A percentile compares a stretch with the other conserved stretches of the same genome.
Conservation (phyloP, 768 basidiomycete species). For the Trametes sanguinea region DNA sequence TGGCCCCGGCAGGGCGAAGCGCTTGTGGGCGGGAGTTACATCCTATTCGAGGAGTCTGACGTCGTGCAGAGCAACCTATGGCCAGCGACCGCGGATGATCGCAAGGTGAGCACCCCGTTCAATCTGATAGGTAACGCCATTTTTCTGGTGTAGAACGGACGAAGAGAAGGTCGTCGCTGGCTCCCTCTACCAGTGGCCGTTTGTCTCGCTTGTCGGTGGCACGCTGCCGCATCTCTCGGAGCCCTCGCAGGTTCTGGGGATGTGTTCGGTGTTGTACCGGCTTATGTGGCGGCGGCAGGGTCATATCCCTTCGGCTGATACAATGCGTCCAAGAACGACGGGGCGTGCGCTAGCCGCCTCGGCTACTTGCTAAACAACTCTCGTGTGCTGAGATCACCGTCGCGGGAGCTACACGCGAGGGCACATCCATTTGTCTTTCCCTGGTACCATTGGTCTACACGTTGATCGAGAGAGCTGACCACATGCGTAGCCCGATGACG, state of each 20-base stretch:
- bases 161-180: slow-evolving; percentile 94
- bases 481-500: slow-evolving; percentile 51
- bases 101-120: slow-evolving; percentile 54
- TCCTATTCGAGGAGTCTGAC: slow-evolving; percentile 70
- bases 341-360: slow-evolving; percentile 21
- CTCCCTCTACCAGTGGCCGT: slow-evolving; percentile 60
- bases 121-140: not conserved
- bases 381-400: slow-evolving; percentile 66
- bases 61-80: slow-evolving; percentile 56
- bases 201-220: slow-evolving; percentile 27
- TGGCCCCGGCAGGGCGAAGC: slow-evolving; percentile 76
- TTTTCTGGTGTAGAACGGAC: slow-evolving; percentile 49
- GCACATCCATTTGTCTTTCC: slow-evolving; percentile 51
- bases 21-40: slow-evolving; percentile 88
- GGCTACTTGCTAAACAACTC: slow-evolving; percentile 80
- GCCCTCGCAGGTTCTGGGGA: slow-evolving; percentile 61
- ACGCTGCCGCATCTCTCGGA: slow-evolving; percentile 38
- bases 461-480: slow-evolving; percentile 8
- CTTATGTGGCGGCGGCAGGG: slow-evolving; percentile 36
- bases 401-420: slow-evolving; percentile 88
- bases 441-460: slow-evolving; percentile 11
- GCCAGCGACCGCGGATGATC: slow-evolving; percentile 38
- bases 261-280: slow-evolving; percentile 28
- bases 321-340: slow-evolving; percentile 83
- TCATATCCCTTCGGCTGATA: slow-evolving; percentile 80